These are phyloP conservation scores for Bretziella fagacearum DNA, from an alignment of 2,329 filamentous ascomycete genomes.

Conservation along the genomic window DNA sequence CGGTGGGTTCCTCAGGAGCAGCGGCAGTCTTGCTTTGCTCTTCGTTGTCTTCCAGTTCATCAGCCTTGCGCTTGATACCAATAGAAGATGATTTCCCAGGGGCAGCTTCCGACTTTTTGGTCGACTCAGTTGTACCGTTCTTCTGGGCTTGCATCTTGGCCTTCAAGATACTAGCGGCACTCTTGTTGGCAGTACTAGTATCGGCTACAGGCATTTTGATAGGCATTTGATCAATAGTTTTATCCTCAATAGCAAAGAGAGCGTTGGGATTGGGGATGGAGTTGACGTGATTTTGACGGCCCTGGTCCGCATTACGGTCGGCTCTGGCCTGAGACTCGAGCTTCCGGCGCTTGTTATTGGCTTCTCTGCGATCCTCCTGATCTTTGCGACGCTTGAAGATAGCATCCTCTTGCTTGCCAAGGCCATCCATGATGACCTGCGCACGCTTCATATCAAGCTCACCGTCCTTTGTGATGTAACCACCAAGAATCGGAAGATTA, in stretches of 20 bases:
- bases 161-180: conserved; percentile 76
- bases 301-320: conserved; percentile 11
- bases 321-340: conserved; percentile 41
- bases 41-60: conserved; percentile 49
- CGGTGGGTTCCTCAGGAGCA: conserved; percentile 44
- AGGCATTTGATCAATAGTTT: conserved; percentile 54
- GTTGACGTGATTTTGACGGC: conserved; percentile 13
- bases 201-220: conserved; percentile 81
- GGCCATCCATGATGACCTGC: conserved; percentile 70
- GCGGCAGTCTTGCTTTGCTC: conserved; percentile 43
- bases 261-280: conserved; percentile 12
- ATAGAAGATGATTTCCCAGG: not conserved
- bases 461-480: conserved; percentile 91
- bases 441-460: conserved; percentile 74
- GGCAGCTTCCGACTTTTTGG: not conserved
- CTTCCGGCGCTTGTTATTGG: conserved; percentile 61
- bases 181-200: conserved; percentile 77
- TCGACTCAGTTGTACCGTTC: not conserved
- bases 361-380: conserved; percentile 66
- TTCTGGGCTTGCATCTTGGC: conserved; percentile 46
- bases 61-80: conserved; percentile 58
- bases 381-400: conserved; percentile 85
- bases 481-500: conserved; percentile 78
- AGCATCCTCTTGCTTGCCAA: conserved; percentile 82
- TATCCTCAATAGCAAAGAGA: conserved; percentile 16